phyloP scores from a whole-genome alignment of 441 rosid genomes.

The Cnidoscolus chayamansa region DNA sequence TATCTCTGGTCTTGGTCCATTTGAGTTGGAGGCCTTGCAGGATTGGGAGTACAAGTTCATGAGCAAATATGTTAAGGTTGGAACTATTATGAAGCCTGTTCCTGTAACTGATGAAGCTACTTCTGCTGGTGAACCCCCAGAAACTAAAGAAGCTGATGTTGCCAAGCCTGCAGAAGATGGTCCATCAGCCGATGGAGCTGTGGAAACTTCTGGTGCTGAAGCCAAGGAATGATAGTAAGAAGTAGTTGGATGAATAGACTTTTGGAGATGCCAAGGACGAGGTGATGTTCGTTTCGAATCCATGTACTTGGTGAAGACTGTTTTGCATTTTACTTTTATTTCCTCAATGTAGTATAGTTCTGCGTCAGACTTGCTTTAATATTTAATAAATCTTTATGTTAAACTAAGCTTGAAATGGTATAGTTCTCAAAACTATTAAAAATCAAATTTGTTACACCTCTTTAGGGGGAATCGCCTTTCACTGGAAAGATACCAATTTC shows the following conservation, averaged over 20 bases:
- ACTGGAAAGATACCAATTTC: not conserved
- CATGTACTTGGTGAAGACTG: slow-evolving; percentile 7
- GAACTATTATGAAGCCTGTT: slow-evolving; percentile 48
- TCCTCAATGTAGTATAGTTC: slow-evolving; percentile 14
- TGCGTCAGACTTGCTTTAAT: slow-evolving; percentile 1
- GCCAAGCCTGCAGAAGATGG: slow-evolving; percentile 44
- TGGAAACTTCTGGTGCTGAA: slow-evolving; percentile 29
- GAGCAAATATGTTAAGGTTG: slow-evolving; percentile 86
- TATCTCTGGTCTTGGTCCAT: slow-evolving; percentile 71
- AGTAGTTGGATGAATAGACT: not conserved
- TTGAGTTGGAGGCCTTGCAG: slow-evolving; percentile 76
- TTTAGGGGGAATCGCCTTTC: too few relatives aligned
- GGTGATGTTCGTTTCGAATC: slow-evolving; percentile 1
- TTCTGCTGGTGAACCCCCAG: slow-evolving; percentile 42
- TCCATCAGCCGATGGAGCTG: slow-evolving; percentile 29
- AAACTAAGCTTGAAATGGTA: not conserved
- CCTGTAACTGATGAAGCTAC: slow-evolving; percentile 47
- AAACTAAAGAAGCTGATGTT: slow-evolving; percentile 36
- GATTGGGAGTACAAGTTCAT: slow-evolving; percentile 98
- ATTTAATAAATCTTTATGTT: slow-evolving; percentile 18
- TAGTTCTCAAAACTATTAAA: too few relatives aligned
- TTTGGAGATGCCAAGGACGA: slow-evolving; percentile 5
- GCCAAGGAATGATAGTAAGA: slow-evolving; percentile 31
- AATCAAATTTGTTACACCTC: not conserved
- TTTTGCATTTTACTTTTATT: slow-evolving; percentile 13